phyloP scores from a whole-genome alignment of 352 stramenopile species.

The Hyaloperonospora arabidopsidis region DNA sequence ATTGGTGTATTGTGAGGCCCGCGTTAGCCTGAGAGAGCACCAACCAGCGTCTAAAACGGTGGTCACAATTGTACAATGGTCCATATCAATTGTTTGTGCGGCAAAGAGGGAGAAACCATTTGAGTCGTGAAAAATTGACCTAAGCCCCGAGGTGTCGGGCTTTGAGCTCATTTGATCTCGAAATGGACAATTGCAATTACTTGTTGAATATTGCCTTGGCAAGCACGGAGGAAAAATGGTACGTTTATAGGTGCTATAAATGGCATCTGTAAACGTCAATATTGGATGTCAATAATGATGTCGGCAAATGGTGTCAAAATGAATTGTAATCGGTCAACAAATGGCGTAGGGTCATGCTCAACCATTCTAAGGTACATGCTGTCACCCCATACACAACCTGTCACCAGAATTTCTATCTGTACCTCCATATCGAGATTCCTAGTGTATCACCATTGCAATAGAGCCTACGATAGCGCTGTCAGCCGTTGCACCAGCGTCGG shows the following conservation, averaged over 20 bases:
- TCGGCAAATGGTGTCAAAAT: conserved; percentile 36
- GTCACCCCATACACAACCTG: no score
- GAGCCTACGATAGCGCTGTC: no score
- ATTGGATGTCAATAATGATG: conserved; percentile 33
- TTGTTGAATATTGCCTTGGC: conserved; percentile 20
- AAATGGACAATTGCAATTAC: conserved; percentile 14
- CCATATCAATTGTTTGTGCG: conserved; percentile 11
- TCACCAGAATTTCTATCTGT: no score
- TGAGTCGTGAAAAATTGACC: conserved; percentile 2
- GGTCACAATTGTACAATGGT: conserved; percentile 26
- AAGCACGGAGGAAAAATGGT: conserved; percentile 46
- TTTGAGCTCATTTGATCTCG: neutral
- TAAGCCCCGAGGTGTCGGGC: conserved; percentile 10
- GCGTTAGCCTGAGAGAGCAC: neutral
- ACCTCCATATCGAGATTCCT: no score
- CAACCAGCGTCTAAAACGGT: conserved; percentile 28
- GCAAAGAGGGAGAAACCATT: conserved; percentile 33
- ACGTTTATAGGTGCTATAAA: conserved; percentile 15
- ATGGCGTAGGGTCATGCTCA: conserved; percentile 7
- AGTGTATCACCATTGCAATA: no score
- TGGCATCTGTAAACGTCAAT: conserved; percentile 8
- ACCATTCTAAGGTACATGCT: no score
- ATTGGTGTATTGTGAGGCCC: neutral
- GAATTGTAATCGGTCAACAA: no score
- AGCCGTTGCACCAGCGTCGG: no score